Evolutionary conservation across 2,329 filamentous ascomycete species (phyloP), one percentile per base, ranked within the genome.

Genomic region (Fusarium agapanthi): DNA sequence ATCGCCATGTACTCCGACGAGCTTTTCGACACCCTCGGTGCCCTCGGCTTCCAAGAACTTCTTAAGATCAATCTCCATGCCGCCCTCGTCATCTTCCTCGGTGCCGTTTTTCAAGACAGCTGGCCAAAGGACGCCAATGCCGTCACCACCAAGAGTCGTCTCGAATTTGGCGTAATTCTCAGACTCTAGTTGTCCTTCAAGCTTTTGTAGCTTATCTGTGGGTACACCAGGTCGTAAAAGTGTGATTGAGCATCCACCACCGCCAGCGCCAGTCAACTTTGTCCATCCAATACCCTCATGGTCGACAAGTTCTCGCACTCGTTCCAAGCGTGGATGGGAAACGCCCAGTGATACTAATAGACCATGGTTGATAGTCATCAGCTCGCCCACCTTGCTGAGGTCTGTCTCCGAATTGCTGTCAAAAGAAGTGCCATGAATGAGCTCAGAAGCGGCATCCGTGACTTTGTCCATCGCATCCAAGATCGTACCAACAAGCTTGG

Each of bases 311-410:
- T 97, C 95, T 70, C 96, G 91, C 75, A 99, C 91, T 37, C 95
- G 90, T 83, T 99, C 96, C 32, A 99, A 87, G 51, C 95, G 91
- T 2, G 96, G 97, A 81, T 99, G 96, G 5, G 95, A 98, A 34
- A 98, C 96, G 13, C 96, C 96, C 7, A 99, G 86, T 2, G 95
- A 92, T n/a, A 94, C 92, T 28, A 99, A 86, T 48, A 98, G 87
- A 30, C 95, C 96, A 80, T 99, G 96, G 79, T 99, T 99, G 77
- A 99, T 92, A 20, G 91, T 91, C 86, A 98, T 95, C 40, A 99
- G 86, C 79, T 97, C 93, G 51, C 96, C 96, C 11, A 98, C 86
- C 68, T 91, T 88, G 61, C 89, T 86, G n/a, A 97, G 84, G 43
- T 89, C 88, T 32, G 88, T 86, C 16, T 89, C 85, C 4, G 91